Evolutionary conservation across 2,329 filamentous ascomycete genomes (phyloP), one percentile per base, ranked within the genome.

Genomic region (Botrytis squamosa): DNA sequence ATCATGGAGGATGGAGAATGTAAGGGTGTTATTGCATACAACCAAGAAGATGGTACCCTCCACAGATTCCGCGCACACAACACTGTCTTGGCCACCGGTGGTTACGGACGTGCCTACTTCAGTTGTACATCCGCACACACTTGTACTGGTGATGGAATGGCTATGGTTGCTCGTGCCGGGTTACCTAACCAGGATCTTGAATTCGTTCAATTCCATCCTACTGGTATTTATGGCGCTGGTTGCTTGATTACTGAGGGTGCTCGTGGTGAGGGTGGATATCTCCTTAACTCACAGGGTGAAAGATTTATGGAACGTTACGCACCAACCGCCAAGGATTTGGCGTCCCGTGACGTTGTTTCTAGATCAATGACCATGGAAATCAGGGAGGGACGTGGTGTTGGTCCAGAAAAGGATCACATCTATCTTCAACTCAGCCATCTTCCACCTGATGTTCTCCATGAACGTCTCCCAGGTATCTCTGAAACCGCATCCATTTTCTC

Each of bases 221-320:
- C 84, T 52, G 85, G 85, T 8, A 86, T 86, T 57, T 86, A 86
- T 74, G 85, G 85, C 40, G 85, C 85, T 38, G 85, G 85, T 22
- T 84, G 85, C 70, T 79, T 86, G 36, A 86, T 86, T 60, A 86
- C 85, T 5, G 85, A 86, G 79, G 85, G 85, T 8, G 84, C 85
- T 25, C 81, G 85, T 65, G 85, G 85, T 44, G 85, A 86, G 80
- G 85, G 85, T 52, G 85, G 85, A 33, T 86, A 85, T 73, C 82
- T 86, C 1, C 81, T 86, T n/a, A 86, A 86, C 76, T 78, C 78
- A 18, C 80, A 85, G 77, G 85, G 85, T 66, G 85, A 86, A 75
- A 81, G 84, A 36, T 86, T 86, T 74, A 86, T 86, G 85, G 83
- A 86, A 74, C 81, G 84, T n/a, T 86, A 86, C 72, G 85, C 85